Percentiles rank a stretch among this genome's conserved stretches.
Evolutionary conservation across 371 early-diverging fungal species (phyloP).

Genomic region (Mucor sp.): DNA sequence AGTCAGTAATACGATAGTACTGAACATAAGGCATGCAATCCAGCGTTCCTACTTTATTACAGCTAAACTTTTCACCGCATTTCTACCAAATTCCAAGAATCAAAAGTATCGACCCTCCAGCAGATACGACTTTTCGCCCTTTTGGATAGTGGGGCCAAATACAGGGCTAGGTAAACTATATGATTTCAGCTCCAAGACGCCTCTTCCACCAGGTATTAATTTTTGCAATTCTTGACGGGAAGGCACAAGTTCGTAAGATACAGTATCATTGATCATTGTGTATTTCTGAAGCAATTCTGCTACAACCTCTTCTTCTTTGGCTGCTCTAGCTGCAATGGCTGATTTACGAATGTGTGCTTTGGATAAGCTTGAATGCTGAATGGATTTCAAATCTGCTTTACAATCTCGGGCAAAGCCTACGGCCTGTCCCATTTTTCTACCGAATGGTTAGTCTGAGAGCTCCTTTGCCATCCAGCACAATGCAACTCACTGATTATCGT

Average conservation of each 20-base stretch:
- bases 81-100: background rate
- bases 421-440: slow-evolving; percentile 63
- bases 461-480: no score
- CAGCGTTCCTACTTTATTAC: no score
- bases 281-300: slow-evolving; percentile 48
- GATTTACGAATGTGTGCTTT: slow-evolving; percentile 43
- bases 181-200: slow-evolving; percentile 50
- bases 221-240: slow-evolving; percentile 53
- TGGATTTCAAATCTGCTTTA: slow-evolving; percentile 48
- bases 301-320: slow-evolving; percentile 55
- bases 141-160: slow-evolving; percentile 48
- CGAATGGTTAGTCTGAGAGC: background rate
- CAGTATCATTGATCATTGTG: slow-evolving; percentile 63
- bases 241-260: slow-evolving; percentile 59
- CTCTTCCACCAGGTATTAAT: slow-evolving; percentile 63
- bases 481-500: slow-evolving; percentile 58
- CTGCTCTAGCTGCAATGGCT: slow-evolving; percentile 52
- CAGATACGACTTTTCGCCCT: slow-evolving; percentile 22
- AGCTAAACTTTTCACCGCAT: no score
- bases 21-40: no score
- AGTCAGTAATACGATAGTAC: no score
- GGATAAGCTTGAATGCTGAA: slow-evolving; percentile 58
- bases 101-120: slow-evolving; percentile 33
- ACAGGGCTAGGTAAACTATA: slow-evolving; percentile 50
- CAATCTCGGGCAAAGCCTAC: slow-evolving; percentile 62